Evolutionary conservation across 805 yeast species (phyloP).

Genomic region (Barnettozyma populi): DNA sequence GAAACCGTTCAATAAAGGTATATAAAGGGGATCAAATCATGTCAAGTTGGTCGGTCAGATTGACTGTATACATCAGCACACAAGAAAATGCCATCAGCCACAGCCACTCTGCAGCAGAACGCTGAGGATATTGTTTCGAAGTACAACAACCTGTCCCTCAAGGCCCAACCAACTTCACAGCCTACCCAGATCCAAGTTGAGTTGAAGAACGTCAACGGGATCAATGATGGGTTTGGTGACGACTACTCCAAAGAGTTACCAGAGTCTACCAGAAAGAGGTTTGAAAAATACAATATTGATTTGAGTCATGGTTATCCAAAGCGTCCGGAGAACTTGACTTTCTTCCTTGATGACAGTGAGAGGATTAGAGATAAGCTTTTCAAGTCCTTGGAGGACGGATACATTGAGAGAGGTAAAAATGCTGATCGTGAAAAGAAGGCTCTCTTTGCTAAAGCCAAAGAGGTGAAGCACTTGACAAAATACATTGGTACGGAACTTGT

Average conservation of each 20-base stretch:
- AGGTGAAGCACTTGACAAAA: slow-evolving; percentile 38
- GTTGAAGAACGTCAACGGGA: slow-evolving; percentile 8
- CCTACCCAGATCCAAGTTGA: slow-evolving; percentile 6
- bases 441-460: slow-evolving; percentile 35
- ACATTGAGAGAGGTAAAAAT: slow-evolving; percentile 31
- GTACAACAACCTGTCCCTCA: slow-evolving; percentile 4
- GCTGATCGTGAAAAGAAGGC: slow-evolving; percentile 41
- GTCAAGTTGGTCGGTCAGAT: not conserved
- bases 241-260: slow-evolving; percentile 20
- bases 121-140: slow-evolving; percentile 8
- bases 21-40: too few species aligned
- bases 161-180: not conserved
- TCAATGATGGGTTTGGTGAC: slow-evolving; percentile 12
- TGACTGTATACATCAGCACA: too few species aligned
- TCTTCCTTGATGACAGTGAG: slow-evolving; percentile 36
- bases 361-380: slow-evolving; percentile 27
- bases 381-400: slow-evolving; percentile 27
- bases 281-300: slow-evolving; percentile 32
- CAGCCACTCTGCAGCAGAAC: slow-evolving; percentile 4
- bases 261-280: slow-evolving; percentile 27
- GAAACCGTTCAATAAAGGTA: not conserved
- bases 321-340: slow-evolving; percentile 33
- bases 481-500: slow-evolving; percentile 46
- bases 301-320: slow-evolving; percentile 36
- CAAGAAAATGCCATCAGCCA: slow-evolving; percentile 2